Evolutionary conservation across 352 stramenopile genomes (phyloP).

Genomic region (Elongisporangium anandrum): DNA sequence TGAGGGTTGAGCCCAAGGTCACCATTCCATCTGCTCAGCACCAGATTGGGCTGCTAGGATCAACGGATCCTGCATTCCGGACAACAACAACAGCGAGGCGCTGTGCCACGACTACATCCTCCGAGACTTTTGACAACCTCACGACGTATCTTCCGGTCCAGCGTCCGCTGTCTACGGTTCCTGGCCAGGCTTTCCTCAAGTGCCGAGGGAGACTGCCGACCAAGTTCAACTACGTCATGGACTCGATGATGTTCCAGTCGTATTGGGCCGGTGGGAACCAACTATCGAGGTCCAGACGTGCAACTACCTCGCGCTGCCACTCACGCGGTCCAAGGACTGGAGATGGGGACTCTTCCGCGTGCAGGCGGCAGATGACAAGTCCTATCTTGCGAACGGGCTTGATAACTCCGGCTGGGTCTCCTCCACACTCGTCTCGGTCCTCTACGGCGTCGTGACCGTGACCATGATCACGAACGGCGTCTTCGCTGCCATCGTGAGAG

Average conservation of each 20-base stretch:
- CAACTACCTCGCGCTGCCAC: slow-evolving; percentile 16
- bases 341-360: slow-evolving; percentile 18
- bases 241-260: slow-evolving; percentile 22
- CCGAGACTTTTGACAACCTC: slow-evolving; percentile 18
- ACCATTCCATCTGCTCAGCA: no score
- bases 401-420: slow-evolving; percentile 16
- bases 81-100: no score
- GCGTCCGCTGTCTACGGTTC: neutral
- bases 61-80: no score
- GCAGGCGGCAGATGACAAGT: slow-evolving; percentile 9
- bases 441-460: slow-evolving; percentile 26
- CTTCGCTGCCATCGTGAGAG: slow-evolving; percentile 3
- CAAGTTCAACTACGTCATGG: slow-evolving; percentile 21
- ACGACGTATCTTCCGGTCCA: neutral
- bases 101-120: neutral
- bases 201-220: slow-evolving; percentile 15
- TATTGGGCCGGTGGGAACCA: slow-evolving; percentile 30
- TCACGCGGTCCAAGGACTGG: slow-evolving; percentile 4
- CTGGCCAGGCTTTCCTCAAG: slow-evolving; percentile 20
- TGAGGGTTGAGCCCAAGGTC: slow-evolving; percentile 31
- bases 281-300: slow-evolving; percentile 31
- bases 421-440: slow-evolving; percentile 7
- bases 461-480: slow-evolving; percentile 15
- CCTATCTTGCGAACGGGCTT: slow-evolving; percentile 7
- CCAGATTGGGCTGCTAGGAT: no score